Base-by-base conservation (phyloP, 2,329 filamentous ascomycete genomes). In the Paraphaeosphaeria minitans region DNA sequence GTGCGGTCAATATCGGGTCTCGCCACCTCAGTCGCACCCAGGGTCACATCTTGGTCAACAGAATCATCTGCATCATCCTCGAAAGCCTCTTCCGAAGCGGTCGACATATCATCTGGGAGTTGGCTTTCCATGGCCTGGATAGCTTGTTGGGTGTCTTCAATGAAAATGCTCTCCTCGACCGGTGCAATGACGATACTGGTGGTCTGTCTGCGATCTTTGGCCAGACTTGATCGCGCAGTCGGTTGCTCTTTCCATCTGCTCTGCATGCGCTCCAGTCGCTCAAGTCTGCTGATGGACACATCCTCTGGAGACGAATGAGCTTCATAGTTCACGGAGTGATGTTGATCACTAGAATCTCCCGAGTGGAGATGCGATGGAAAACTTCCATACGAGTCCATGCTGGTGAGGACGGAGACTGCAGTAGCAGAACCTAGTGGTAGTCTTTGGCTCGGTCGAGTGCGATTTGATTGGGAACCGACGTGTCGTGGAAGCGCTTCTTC, bases 131-230 rank as follows among this genome's bases (percentile, higher is more conserved):
- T 53, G 2, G 70, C 77, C 35, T 71, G 66, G 42, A 70, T 71
- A 16, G 77, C 80, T 24, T 78, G 56, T 60, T 82, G 80, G 6
- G 80, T 80, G 55, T 81, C 76, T 31, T 81, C 78, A 27, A 81
- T 66, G 48, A 74, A 77, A 0, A 58, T 62, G 9, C 61, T 65
- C n/a, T 65, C 61, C 19, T 57, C 49, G 19, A 59, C 59, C 60
- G 2, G 43, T 14, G 8, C 29, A 29, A 55, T 49, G 21, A 4
- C 55, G 19, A 21, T 3, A 13, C 24, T 37, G 10, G 19, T 19
- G 21, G 37, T 50, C 22, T 27, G 37, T 39, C 14, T 47, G 16
- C 39, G 41, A 31, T 12, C 41, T 14, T 19, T 50, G 16, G 19
- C 48, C 21, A 49, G 47, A 53, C 60, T 65, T 5, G 62, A 50